Evolutionary conservation across 1,139 yeast species (phyloP).

Genomic region (Geotrichum cucujoidarum): DNA sequence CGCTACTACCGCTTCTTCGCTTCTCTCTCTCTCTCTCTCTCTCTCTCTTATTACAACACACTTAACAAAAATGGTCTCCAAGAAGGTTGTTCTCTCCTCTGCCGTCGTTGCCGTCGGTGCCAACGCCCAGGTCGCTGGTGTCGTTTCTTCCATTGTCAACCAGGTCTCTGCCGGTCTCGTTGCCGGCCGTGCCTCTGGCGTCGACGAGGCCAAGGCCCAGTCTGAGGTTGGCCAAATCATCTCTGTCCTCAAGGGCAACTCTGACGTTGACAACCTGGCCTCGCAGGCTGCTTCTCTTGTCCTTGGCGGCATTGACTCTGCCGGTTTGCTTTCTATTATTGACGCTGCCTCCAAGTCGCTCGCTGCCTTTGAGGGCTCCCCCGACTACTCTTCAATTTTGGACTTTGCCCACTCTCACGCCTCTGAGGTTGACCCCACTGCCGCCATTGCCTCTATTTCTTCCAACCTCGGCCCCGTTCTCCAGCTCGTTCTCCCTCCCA

Average conservation of each 20-base stretch:
- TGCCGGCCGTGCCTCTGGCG: conserved; percentile 19
- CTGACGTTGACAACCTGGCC: conserved; percentile 18
- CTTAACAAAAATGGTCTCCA: conserved; percentile 20
- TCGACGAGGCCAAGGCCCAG: conserved; percentile 17
- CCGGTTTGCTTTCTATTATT: conserved; percentile 17
- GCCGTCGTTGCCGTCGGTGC: conserved; percentile 19
- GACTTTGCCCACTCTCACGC: conserved; percentile 11
- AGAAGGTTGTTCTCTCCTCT: conserved; percentile 17
- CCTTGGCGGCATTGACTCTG: conserved; percentile 20
- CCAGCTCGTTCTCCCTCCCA: conserved; percentile 18
- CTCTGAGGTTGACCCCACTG: conserved; percentile 19
- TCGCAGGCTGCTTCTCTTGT: conserved; percentile 18
- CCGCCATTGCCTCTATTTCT: conserved; percentile 19
- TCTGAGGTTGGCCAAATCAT: conserved; percentile 22
- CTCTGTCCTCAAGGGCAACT: conserved; percentile 17
- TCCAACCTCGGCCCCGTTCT: conserved; percentile 19
- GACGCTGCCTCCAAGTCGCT: conserved; percentile 19
- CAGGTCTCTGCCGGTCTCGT: conserved; percentile 20
- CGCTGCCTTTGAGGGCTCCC: conserved; percentile 19
- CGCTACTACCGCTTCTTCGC: not conserved
- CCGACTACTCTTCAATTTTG: conserved; percentile 17
- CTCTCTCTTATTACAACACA: not conserved
- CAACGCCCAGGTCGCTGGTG: conserved; percentile 20
- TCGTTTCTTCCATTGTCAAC: conserved; percentile 18
- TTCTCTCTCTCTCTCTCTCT: not conserved